Evolutionary conservation across 306 rosid genomes (phyloP), one percentile per base, ranked within the genome.

Genomic region (Myrica gale): DNA sequence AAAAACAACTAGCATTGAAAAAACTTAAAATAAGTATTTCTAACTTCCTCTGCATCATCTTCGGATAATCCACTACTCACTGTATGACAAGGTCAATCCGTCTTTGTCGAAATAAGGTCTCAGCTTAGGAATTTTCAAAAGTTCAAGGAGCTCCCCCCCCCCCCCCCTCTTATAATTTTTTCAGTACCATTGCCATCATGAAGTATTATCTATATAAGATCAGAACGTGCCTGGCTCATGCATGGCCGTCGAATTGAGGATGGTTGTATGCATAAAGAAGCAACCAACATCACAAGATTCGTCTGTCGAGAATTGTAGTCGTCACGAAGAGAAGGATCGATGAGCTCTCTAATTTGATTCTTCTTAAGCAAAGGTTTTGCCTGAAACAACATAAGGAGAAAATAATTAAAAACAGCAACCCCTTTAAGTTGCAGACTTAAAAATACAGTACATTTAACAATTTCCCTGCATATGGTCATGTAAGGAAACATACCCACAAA

Each of bases 331-430:
- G 90, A 84, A 57, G 90, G 86, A 90, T 96, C 99, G 69, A 83
- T 73, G 6, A 96, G 76, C 81, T 83, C 90, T 82, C 56, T 79
- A 0, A 87, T 72, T 26, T 81, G 85, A 78, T 86, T 85, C 78
- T 89, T 92, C 81, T 82, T 92, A 78, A 96, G 84, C 88, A 96
- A 85, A 32, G 99, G 97, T 80, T 86, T 92, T 74, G 98, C 98
- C 99, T 95, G 70, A 51, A 26, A 46, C 37, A 50, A 12, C 20
- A 21, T 37, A 65, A 21, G 20, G 8, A 73, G 56, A 19, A 57
- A 44, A 0, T 42, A 10, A 39, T 1, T 50, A 73, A 19, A 16
- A 72, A 72, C 16, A 56, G 32, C 41, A 56, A 39, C 60, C 42
- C 17, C 0, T 67, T 69, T 32, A 55, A 45, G 16, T 32, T 23